Base-by-base conservation (phyloP, 257 asterid genomes). In the Euphrasia confusa region DNA sequence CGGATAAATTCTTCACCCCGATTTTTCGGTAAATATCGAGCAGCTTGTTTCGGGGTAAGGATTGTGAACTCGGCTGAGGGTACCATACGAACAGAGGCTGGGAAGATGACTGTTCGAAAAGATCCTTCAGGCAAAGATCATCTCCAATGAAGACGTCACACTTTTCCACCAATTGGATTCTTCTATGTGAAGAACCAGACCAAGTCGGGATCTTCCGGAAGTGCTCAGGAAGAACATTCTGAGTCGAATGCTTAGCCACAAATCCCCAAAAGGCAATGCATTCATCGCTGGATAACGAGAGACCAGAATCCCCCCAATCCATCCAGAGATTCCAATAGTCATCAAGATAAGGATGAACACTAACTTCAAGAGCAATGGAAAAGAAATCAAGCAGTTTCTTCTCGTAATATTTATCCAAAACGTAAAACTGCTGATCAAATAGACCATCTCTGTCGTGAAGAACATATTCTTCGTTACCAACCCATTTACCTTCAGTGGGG, bases 391-490 rank as follows among this genome's bases (percentile, higher is more conserved):
- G 10, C 54, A 14, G 18, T 6, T 48, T 15, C 18, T 14, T 48
- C 54, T 48, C 54, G 26, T 48, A 48, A 48, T 4, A 48, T 14
- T n/a, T 48, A 10, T 48, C 54, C 54, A 48, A 14, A 48, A 48
- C 18, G 24, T 48, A 48, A 3, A 48, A n/a, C 18, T n/a, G 18
- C 18, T 15, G 21, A 13, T 24, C 54, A 48, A 48, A 48, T 13
- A 48, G 54, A n/a, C 54, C 54, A 15, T 48, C 54, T 48, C 15
- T 48, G 54, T 48, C 54, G 6, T 48, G 54, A 48, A 12, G 21
- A 48, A 48, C 26, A 6, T 24, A 48, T 48, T 48, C 54, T 0
- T 48, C 54, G 24, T 3, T 3, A 1, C 4, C 15, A 5, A 14
- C 54, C 54, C 54, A 48, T 48, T 12, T 48, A 15, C 54, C 54